Base-by-base conservation (phyloP, 495 filamentous ascomycete genomes). In the Penicillium argentinense region DNA sequence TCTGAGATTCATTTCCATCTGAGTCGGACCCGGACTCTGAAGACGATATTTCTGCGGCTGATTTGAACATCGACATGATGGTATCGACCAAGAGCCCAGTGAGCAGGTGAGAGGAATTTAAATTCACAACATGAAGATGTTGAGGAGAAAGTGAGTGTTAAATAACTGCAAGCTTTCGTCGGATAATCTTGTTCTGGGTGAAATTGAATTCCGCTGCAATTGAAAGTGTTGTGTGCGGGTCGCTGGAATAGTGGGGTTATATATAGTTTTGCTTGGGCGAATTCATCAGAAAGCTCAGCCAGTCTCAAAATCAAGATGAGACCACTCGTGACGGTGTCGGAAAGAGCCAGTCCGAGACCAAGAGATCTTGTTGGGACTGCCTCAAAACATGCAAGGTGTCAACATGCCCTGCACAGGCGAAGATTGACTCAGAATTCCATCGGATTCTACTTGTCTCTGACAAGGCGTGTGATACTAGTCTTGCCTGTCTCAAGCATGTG, bases 31-130 rank as follows among this genome's bases (percentile, higher is more conserved):
- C 65, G 3, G 64, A 57, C 13, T 68, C 69, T 1, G 67, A 73
- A 3, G 70, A 73, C n/a, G 65, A 63, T 21, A 64, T 55, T 6
- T 74, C 72, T 23, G 66, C 63, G 16, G 69, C 62, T 39, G 69
- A 60, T 33, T 64, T 64, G 45, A 75, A 75, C 66, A 75, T 64
- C 9, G 72, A 75, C 72, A 75, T 75, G 5, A 47, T 63, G 60
- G 41, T 48, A 25, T 17, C 19, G 7, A 22, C 14, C 17, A 9
- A 27, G 13, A 25, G 24, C 9, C 28, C 14, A 8, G 28, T 18
- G 9, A 32, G 26, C 11, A 27, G 13, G 24, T 12, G 18, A 24
- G 32, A 4, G 27, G 28, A 9, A 19, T 13, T 38, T 27, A 9
- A 17, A 18, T 23, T 44, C 18, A 8, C 9, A 29, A 7, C 13